Evolutionary conservation across 225 moss, liverwort and hornwort genomes (phyloP).

Genomic region (Ulota crispa): DNA sequence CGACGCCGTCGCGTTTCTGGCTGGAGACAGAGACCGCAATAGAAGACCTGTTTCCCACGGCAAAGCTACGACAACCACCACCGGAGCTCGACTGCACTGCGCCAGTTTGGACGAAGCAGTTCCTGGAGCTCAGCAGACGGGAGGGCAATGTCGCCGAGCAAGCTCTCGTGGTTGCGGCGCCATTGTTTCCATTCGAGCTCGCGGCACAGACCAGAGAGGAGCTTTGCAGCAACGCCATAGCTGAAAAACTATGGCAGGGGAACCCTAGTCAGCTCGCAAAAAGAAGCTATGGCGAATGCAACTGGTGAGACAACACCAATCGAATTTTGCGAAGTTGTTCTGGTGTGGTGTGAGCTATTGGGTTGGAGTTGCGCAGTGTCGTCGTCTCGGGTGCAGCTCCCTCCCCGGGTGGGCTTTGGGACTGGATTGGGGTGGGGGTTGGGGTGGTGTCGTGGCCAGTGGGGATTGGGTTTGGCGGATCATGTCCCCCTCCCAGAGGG

Average conservation of each 20-base stretch:
- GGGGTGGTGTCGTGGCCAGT: not conserved
- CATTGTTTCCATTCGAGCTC: not conserved
- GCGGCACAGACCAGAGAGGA: conserved; percentile 22
- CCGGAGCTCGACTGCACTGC: conserved; percentile 9
- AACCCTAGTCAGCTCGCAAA: not conserved
- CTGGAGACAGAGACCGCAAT: conserved; percentile 31
- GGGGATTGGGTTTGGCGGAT: conserved; percentile 26
- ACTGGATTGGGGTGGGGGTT: conserved; percentile 31
- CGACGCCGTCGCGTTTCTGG: conserved; percentile 49
- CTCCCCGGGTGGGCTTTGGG: not conserved
- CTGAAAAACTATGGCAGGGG: not conserved
- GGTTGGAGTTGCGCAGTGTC: rapidly evolving
- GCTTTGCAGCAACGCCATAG: conserved; percentile 38
- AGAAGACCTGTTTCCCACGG: conserved; percentile 20
- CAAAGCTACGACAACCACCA: not conserved
- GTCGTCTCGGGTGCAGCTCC: not conserved
- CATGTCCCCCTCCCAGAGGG: conserved; percentile 5
- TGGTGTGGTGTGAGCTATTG: not conserved
- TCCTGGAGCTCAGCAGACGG: conserved; percentile 14
- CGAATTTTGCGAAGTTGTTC: not conserved
- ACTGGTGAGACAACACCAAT: not conserved
- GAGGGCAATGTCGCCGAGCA: not conserved
- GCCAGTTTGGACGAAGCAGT: conserved; percentile 6
- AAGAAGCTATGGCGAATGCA: not conserved
- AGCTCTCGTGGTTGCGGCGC: not conserved